A percentile compares a stretch with the other conserved stretches of the same genome.
These are phyloP conservation scores for Polyporus tsugae DNA, from an alignment of 1,284 basidiomycete species.

Conservation along the genomic window DNA sequence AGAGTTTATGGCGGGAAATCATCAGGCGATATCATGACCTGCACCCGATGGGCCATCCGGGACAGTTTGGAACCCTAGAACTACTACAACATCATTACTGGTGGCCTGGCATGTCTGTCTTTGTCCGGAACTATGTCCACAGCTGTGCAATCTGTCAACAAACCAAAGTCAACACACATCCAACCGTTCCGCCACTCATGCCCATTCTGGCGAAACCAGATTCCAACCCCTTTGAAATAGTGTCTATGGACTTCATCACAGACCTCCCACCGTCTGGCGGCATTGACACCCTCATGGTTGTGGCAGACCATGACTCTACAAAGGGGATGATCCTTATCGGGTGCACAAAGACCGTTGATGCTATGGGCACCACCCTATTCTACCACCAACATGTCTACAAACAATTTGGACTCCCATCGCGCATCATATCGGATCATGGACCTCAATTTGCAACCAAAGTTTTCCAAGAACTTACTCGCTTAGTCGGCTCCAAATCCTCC, in stretches of 20 bases:
- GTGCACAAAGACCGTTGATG: slow-evolving; percentile 32
- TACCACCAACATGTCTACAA: slow-evolving; percentile 24
- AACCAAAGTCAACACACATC: slow-evolving; percentile 39
- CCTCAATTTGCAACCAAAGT: slow-evolving; percentile 44
- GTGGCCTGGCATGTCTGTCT: slow-evolving; percentile 42
- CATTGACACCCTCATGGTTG: slow-evolving; percentile 45
- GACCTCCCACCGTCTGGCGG: slow-evolving; percentile 45
- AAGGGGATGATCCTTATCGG: slow-evolving; percentile 45
- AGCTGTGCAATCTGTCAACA: slow-evolving; percentile 40
- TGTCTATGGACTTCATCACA: slow-evolving; percentile 48
- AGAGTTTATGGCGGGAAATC: slow-evolving; percentile 35
- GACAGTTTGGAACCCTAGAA: slow-evolving; percentile 42
- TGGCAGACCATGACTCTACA: slow-evolving; percentile 41
- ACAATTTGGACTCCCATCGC: not conserved
- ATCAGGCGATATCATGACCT: slow-evolving; percentile 41
- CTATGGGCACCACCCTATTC: slow-evolving; percentile 10
- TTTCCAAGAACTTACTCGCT: slow-evolving; percentile 37
- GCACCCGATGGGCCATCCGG: slow-evolving; percentile 45
- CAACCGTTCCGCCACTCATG: slow-evolving; percentile 8
- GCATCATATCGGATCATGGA: slow-evolving; percentile 47
- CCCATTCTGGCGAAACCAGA: slow-evolving; percentile 3
- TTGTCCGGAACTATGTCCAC: slow-evolving; percentile 37
- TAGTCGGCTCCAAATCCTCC: slow-evolving; percentile 32
- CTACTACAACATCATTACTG: slow-evolving; percentile 41
- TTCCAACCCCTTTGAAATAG: slow-evolving; percentile 18